Base-by-base conservation (phyloP, 345 rosid species). In the Raphanus sativus region DNA sequence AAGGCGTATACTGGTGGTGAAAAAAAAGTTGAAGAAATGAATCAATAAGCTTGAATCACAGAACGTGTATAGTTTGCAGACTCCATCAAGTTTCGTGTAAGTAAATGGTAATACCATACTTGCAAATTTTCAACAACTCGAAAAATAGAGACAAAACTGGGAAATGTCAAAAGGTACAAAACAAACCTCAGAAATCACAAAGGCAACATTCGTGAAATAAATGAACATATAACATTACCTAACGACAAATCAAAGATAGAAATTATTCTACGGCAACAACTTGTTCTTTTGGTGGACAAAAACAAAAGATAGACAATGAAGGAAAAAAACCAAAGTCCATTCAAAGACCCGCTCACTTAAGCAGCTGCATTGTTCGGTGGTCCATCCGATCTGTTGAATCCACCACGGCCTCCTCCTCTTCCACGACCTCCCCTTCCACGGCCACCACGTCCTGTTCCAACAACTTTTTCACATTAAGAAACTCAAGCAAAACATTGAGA, bases 371-470 rank as follows among this genome's bases (percentile, higher is more conserved):
- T 73, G 16, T 75, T 52, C 1, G 65, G 69, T 40, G 82, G 89
- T 36, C 83, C 80, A 48, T 34, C 72, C 3, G 77, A 71, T 48
- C 73, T 75, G 75, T 81, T 64, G 50, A 64, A 77, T 63, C 84
- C 75, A 79, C 83, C 83, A 65, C 80, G 77, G 12, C 80, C 77
- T 62, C 82, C 80, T 54, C 82, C 75, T 83, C 91, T 87, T 70
- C 83, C 91, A 8, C 29, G 29, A 28, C 82, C 77, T 62, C 82
- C 75, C 82, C 91, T 87, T 70, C 83, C 91, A 8, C 90, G 86
- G 54, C 54, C 54, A 5, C 93, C 93, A 69, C 92, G 92, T 16
- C 91, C 94, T 91, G 76, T 60, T 32, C 61, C 71, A 75, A 2
- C 25, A 75, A 65, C 0, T n/a, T n/a, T 12, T 36, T 56, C 34